Base-by-base conservation (phyloP, 768 basidiomycete genomes). In the Rubroboletus pulcherrimus region DNA sequence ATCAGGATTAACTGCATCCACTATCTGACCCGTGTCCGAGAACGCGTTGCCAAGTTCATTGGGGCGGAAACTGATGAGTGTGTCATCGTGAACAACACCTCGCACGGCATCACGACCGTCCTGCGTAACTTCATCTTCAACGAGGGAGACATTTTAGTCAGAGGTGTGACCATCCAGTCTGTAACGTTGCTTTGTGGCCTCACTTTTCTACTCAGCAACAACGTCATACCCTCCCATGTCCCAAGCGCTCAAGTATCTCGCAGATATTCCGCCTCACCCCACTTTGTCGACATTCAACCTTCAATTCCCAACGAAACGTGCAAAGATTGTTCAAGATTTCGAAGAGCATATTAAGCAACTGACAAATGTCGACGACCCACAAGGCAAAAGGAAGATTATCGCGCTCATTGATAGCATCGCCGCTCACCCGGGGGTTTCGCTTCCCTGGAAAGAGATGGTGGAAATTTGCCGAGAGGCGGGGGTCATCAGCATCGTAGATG, bases 371-470 rank as follows among this genome's bases (percentile, higher is more conserved):
- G 50, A 63, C 37, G 56, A 64, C 4, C 53, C 54, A 1, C 58
- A 64, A 2, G 57, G 67, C 17, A 70, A 75, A 60, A 60, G 66
- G 46, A 81, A 84, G 67, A 76, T 89, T 5, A 74, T 91, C 21
- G 84, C 84, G 0, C 66, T 93, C 37, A 81, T 93, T 11, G 92
- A 93, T 65, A 71, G 75, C 33, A 86, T 93, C 45, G 69, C 74
- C 4, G 80, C 86, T 9, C 75, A 73, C 35, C 90, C 90, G 1
- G 89, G 84, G 0, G 75, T 80, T 7, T 65, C 73, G 3, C 70
- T 88, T 54, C 91, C 91, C 1, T 92, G 89, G 91, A 74, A 83
- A 66, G 79, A 81, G 55, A 77, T 91, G 68, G 82, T 87, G 1
- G 66, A 75, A 4, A 72, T 89, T n/a, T 87, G 86, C 65, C 75